Evolutionary conservation across 208 protist genomes (phyloP), one percentile per base, ranked within the genome.

Genomic region (Zelonia costaricensis): DNA sequence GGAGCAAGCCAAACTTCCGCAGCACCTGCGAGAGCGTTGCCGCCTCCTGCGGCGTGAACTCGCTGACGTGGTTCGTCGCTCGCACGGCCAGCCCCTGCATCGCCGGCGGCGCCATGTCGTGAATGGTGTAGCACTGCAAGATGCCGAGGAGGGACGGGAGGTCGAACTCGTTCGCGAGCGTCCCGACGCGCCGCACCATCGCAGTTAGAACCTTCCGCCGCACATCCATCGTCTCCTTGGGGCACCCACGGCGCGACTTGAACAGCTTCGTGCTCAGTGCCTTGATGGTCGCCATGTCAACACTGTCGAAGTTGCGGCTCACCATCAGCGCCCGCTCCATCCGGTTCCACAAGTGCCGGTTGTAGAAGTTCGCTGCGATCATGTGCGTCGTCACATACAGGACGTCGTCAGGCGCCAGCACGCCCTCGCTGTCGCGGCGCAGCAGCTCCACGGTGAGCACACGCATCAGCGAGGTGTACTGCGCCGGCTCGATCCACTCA

Each of bases 151-250:
- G 69, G 13, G 86, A 88, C 0, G 90, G 90, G 13, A 96, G 71
- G 49, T 96, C 90, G 60, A 91, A 91, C 42, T 96, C 90, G 59
- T 96, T 96, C 2, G 86, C 90, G 20, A 96, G 72, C n/a, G 84
- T 65, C 4, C 76, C 67, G 13, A 96, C 78, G 18, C 90, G 84
- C 12, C 77, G 80, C 31, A 69, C 69, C 85, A 96, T 91, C 1
- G 86, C 86, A 8, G 43, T 59, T 18, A 96, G 69, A 25, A 96
- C 80, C 57, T 93, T 93, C 10, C 90, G 79, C 3, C 90, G 79
- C 30, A 96, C 69, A 59, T 96, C 87, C 8, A 93, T 59, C 31
- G 90, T 94, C 55, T 96, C 90, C 33, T 72, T 78, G 0, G 84
- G 62, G 51, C 86, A 92, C 9, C 84, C 85, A n/a, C 84, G 86